Conservation (phyloP, 495 filamentous ascomycete genomes). For the Jackrogersella minutella region DNA sequence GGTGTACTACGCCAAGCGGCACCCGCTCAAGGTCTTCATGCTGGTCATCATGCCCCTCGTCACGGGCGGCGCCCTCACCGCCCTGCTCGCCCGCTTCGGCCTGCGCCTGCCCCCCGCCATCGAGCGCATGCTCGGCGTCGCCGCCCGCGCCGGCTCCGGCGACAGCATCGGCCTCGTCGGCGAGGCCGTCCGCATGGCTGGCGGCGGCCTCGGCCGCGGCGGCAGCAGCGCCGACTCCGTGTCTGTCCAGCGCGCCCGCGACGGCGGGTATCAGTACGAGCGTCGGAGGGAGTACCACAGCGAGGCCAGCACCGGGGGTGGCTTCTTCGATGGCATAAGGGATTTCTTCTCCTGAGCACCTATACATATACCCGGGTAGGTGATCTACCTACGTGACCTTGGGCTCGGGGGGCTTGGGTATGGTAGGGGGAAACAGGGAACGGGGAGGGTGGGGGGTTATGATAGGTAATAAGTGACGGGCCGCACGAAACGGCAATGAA, state of each 20-base stretch:
- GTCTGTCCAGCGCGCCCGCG: conserved; percentile 42
- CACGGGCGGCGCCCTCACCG: conserved; percentile 78
- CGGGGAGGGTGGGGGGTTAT: not conserved
- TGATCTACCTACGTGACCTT: not conserved
- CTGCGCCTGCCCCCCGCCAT: conserved; percentile 71
- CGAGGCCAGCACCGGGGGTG: conserved; percentile 34
- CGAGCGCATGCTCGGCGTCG: conserved; percentile 62
- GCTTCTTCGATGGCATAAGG: conserved; percentile 37
- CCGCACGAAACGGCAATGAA: conserved; percentile 27
- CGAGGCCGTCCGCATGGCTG: conserved; percentile 57
- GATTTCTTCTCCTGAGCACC: conserved; percentile 44
- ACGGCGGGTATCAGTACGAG: conserved; percentile 52
- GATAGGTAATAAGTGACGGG: not conserved
- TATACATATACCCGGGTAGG: not conserved
- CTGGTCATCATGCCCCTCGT: conserved; percentile 85
- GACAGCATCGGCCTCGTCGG: conserved; percentile 61
- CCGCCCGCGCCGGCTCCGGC: conserved; percentile 59
- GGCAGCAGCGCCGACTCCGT: conserved; percentile 22
- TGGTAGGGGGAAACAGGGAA: no score
- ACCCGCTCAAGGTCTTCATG: conserved; percentile 86
- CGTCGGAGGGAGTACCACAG: conserved; percentile 51
- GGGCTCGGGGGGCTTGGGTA: no score
- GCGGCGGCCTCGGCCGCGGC: conserved; percentile 39
- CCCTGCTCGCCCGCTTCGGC: conserved; percentile 76
- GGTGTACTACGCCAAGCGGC: conserved; percentile 73